These are phyloP conservation scores for Trametes maxima DNA, from an alignment of 768 basidiomycete species.

Conservation along the genomic window DNA sequence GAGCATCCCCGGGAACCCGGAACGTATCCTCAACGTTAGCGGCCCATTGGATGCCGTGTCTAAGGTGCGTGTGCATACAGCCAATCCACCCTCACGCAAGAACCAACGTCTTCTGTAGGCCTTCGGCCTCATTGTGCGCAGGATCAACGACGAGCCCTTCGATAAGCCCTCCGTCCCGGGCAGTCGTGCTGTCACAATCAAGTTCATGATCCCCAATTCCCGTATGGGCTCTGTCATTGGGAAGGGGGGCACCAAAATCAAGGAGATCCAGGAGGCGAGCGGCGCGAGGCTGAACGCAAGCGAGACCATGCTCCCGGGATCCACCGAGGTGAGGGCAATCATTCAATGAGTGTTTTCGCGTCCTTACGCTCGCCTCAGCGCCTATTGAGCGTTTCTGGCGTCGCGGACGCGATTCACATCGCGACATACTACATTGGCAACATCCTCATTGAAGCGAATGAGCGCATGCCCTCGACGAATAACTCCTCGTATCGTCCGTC, in stretches of 20 bases:
- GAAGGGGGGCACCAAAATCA: slow-evolving; percentile 96
- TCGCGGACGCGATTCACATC: slow-evolving; percentile 98
- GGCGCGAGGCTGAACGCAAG: slow-evolving; percentile 96
- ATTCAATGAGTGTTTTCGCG: not conserved
- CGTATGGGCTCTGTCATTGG: slow-evolving; percentile 99
- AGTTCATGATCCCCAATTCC: slow-evolving; percentile 99
- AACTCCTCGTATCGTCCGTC: slow-evolving; percentile 64
- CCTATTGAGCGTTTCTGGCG: slow-evolving; percentile 95
- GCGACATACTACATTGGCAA: slow-evolving; percentile 99
- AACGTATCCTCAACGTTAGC: slow-evolving; percentile 95
- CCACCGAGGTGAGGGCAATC: slow-evolving; percentile 80
- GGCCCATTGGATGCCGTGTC: slow-evolving; percentile 98
- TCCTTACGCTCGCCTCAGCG: slow-evolving; percentile 56
- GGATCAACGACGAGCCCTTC: slow-evolving; percentile 99
- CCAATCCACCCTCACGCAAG: not conserved
- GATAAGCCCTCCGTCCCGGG: slow-evolving; percentile 97
- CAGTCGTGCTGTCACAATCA: slow-evolving; percentile 97
- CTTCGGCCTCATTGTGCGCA: slow-evolving; percentile 96
- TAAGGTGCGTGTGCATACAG: slow-evolving; percentile 61
- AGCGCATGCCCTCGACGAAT: slow-evolving; percentile 72
- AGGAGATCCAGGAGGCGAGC: slow-evolving; percentile 98
- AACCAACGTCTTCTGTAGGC: slow-evolving; percentile 54
- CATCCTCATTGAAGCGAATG: slow-evolving; percentile 92
- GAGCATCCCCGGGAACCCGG: slow-evolving; percentile 98
- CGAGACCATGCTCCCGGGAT: slow-evolving; percentile 98